These are phyloP conservation scores for Barbarea vulgaris DNA, from an alignment of 345 rosid species.

Conservation along the genomic window DNA sequence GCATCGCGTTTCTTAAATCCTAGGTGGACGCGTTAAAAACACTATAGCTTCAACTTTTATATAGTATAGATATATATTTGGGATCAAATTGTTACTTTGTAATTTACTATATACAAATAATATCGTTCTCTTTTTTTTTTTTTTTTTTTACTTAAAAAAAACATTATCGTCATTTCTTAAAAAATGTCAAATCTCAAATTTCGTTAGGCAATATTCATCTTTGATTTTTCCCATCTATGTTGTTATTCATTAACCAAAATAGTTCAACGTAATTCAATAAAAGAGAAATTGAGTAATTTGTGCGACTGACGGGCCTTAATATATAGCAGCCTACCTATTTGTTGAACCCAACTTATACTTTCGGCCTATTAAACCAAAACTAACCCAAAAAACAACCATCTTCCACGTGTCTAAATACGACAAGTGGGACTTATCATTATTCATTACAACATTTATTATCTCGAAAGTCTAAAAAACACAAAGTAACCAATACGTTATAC, in stretches of 20 bases:
- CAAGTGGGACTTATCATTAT: background rate
- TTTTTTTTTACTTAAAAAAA: no score
- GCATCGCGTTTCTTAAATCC: no score
- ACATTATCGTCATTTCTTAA: no score
- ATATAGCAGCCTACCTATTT: slow-evolving; percentile 14
- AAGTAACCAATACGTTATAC: background rate
- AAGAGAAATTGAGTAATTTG: no score
- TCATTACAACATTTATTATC: no score
- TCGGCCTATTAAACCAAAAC: slow-evolving; percentile 2
- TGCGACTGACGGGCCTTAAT: background rate
- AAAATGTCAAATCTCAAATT: background rate
- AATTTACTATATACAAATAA: background rate
- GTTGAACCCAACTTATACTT: background rate
- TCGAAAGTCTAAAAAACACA: background rate
- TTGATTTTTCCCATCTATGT: background rate
- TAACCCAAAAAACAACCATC: background rate
- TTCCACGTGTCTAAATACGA: background rate
- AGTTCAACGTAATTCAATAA: no score
- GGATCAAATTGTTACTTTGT: no score
- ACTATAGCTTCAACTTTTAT: no score
- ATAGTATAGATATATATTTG: background rate
- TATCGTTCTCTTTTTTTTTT: background rate
- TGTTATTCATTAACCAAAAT: no score
- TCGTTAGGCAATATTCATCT: background rate
- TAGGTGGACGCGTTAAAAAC: no score